phyloP scores from a whole-genome alignment of 2,329 filamentous ascomycete species.

The Fusarium udum region DNA sequence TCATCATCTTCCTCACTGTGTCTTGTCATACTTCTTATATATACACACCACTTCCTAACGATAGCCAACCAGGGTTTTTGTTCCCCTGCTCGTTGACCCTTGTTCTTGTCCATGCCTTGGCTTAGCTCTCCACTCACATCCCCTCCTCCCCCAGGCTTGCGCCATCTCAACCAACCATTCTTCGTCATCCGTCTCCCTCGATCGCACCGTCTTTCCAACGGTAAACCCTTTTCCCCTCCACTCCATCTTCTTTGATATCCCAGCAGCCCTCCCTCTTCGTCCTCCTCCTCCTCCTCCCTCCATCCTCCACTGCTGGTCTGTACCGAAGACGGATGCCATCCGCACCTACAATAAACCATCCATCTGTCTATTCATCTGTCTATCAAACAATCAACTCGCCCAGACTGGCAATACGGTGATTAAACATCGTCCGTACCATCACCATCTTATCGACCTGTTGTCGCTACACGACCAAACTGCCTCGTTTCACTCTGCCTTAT shows the following conservation, averaged over 20 bases:
- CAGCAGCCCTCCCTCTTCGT: constrained; percentile 38
- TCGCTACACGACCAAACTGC: constrained; percentile 12
- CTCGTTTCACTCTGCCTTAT: constrained; percentile 11
- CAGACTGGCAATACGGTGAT: constrained; percentile 15
- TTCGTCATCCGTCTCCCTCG: constrained; percentile 47
- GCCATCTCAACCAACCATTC: constrained; percentile 48
- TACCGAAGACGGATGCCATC: constrained; percentile 29
- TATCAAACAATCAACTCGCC: constrained; percentile 30
- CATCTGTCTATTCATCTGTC: constrained; percentile 20
- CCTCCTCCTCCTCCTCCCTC: constrained; percentile 15
- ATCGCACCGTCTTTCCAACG: constrained; percentile 43
- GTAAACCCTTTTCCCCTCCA: constrained; percentile 36
- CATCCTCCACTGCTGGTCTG: background rate
- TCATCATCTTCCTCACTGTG: constrained; percentile 18
- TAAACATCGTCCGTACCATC: constrained; percentile 28
- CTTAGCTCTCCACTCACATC: constrained; percentile 28
- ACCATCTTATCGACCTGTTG: constrained; percentile 1
- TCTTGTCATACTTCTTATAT: constrained; percentile 31
- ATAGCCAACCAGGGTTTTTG: constrained; percentile 25
- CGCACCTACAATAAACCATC: constrained; percentile 31
- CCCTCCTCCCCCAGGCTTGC: constrained; percentile 37
- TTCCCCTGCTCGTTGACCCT: constrained; percentile 32
- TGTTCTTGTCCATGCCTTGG: constrained; percentile 34
- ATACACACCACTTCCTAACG: constrained; percentile 16
- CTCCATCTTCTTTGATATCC: constrained; percentile 37